These are phyloP conservation scores for Beauveria medogensis DNA, from an alignment of 2,329 filamentous ascomycete species.

Conservation along the genomic window DNA sequence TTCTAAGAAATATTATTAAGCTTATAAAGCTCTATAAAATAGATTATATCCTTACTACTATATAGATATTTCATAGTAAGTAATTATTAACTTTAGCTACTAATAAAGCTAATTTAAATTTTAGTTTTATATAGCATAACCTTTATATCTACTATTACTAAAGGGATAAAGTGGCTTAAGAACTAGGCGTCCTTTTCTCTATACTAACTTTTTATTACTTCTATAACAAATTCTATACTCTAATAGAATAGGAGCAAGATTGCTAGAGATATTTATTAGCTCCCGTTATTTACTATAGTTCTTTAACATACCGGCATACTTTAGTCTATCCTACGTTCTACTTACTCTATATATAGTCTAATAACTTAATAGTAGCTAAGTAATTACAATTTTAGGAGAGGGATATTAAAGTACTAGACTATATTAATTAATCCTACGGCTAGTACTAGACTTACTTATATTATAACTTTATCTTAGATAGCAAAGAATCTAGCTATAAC, in stretches of 20 bases:
- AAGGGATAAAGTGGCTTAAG: not conserved
- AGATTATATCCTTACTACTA: not conserved
- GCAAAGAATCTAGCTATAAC: not conserved
- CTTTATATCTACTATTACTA: slow-evolving; percentile 1
- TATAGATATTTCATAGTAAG: not conserved
- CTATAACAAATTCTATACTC: slow-evolving; percentile 1
- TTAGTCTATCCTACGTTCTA: slow-evolving; percentile 4
- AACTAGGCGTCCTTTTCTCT: not conserved
- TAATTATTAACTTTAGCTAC: not conserved
- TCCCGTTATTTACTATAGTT: not conserved
- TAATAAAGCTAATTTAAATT: not conserved
- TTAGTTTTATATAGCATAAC: not conserved
- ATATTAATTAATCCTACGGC: not conserved
- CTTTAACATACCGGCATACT: not conserved
- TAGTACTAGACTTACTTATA: not conserved
- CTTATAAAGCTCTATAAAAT: not conserved
- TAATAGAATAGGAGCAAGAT: not conserved
- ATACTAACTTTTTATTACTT: slow-evolving; percentile 4
- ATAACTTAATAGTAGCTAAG: not conserved
- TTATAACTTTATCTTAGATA: not conserved
- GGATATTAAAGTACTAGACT: not conserved
- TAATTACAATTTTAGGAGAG: not conserved
- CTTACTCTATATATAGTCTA: not conserved
- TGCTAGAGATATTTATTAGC: not conserved
- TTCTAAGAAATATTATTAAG: not conserved